A percentile compares a stretch with the other conserved stretches of the same genome.
Evolutionary conservation across 441 rosid species (phyloP).

Genomic region (Kokia cookei): DNA sequence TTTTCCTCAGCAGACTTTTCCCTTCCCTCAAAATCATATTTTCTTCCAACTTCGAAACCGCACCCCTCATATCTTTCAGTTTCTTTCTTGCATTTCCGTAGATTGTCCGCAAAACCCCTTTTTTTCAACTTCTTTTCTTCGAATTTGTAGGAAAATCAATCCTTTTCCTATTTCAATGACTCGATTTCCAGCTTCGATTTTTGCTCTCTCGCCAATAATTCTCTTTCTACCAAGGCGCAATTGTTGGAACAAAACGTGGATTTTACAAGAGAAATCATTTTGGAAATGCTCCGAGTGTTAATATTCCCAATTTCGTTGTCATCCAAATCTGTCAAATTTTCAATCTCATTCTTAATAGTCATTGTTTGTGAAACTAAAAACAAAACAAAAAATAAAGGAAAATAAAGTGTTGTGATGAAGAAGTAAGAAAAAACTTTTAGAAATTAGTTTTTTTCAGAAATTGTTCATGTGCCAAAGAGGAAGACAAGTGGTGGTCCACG

Average conservation of each 20-base stretch:
- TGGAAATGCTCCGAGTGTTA: background rate
- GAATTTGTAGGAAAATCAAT: background rate
- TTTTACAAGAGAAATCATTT: conserved; percentile 4
- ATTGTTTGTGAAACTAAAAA: background rate
- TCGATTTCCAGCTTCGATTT: conserved; percentile 10
- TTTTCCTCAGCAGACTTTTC: conserved; percentile 4
- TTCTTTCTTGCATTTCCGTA: background rate
- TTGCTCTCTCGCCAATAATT: conserved; percentile 8
- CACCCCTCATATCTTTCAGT: background rate
- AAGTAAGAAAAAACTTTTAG: too few species aligned
- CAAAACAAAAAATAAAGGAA: background rate
- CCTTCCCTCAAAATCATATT: background rate
- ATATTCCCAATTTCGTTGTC: background rate
- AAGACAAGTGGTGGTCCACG: too few species aligned
- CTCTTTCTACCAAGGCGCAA: conserved; percentile 5
- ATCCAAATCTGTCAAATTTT: background rate
- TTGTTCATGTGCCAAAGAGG: too few species aligned
- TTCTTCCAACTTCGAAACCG: background rate
- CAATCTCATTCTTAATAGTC: background rate
- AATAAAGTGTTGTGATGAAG: background rate
- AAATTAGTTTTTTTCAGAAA: too few species aligned
- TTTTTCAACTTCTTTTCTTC: conserved; percentile 7
- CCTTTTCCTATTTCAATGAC: background rate
- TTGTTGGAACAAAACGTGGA: conserved; percentile 4
- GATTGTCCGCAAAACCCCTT: background rate